phyloP scores from a whole-genome alignment of 345 rosid species.

The Clarkia xantiana region DNA sequence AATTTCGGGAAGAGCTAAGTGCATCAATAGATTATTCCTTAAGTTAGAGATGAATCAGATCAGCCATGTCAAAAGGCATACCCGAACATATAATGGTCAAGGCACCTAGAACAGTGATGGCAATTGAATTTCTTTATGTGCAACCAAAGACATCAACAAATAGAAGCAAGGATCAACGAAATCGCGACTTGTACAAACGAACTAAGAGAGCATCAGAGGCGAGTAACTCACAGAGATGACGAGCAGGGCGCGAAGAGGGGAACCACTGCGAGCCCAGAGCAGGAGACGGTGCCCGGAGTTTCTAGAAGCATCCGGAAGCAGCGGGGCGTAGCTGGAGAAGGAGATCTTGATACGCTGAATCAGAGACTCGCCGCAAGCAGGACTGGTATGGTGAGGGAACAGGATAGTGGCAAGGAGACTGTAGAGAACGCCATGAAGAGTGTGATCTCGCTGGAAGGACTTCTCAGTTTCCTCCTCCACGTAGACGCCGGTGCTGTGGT shows the following conservation, averaged over 20 bases:
- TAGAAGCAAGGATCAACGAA: too few species aligned
- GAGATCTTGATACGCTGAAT: slow-evolving; percentile 37
- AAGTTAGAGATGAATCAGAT: too few species aligned
- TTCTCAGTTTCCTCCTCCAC: too few species aligned
- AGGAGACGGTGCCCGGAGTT: slow-evolving; percentile 34
- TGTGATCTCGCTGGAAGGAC: background rate
- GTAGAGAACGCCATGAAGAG: slow-evolving; percentile 35
- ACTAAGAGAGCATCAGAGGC: background rate
- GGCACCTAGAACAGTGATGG: too few species aligned
- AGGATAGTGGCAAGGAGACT: slow-evolving; percentile 29
- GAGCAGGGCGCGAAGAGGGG: slow-evolving; percentile 65
- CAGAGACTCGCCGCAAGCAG: slow-evolving; percentile 23
- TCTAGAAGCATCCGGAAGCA: slow-evolving; percentile 37
- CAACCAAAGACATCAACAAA: too few species aligned
- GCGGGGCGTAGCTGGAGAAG: slow-evolving; percentile 32
- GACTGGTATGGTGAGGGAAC: slow-evolving; percentile 25
- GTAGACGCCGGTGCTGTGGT: too few species aligned
- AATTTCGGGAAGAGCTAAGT: too few species aligned
- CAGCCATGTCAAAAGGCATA: too few species aligned
- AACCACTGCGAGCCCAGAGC: slow-evolving; percentile 66
- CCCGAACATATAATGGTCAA: too few species aligned
- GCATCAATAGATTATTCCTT: too few species aligned
- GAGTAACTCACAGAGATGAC: slow-evolving; percentile 53
- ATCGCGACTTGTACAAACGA: too few species aligned
- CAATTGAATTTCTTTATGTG: too few species aligned